Base-by-base conservation (phyloP, 176 grass and related monocot species). In the Triticum timopheevii region DNA sequence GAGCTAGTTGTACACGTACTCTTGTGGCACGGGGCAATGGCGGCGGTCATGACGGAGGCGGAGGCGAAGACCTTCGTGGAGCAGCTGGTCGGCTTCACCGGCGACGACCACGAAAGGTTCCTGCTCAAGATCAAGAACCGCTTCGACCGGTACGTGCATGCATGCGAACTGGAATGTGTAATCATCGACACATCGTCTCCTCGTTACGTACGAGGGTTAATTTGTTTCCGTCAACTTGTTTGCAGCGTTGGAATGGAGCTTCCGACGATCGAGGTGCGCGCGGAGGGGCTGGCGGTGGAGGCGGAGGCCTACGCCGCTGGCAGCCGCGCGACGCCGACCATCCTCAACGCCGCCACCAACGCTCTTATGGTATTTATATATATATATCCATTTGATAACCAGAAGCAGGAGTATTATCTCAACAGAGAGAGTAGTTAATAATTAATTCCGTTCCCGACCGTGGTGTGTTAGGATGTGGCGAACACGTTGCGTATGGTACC, bases 211-310 rank as follows among this genome's bases (percentile, higher is more conserved):
- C 54, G 2, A 3, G 7, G 1, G 56, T 54, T 54, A 54, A 54
- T 54, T 19, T 54, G 50, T 59, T 1, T 59, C 17, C 52, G 8
- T 61, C 16, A 59, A 80, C 3, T 74, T 47, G 13, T 24, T 13
- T 82, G 23, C 52, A 95, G 90, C 61, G 93, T 90, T 6, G 93
- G 90, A 38, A 80, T 95, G 61, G 87, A 95, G 74, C 65, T 90
- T 69, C 87, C 93, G 13, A 85, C 87, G 19, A 90, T 95, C 17
- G 93, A 95, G 77, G 90, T 92, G 64, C 87, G 87, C 1, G 89
- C 89, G 3, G 22, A 88, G 67, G 50, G 89, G 24, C 78, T 95
- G 54, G 68, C 34, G 10, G 80, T 95, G 69, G 82, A 92, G 52
- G 82, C 79, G 13, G 82, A 90, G 82, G 65, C 74, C 28, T 83